Evolutionary conservation across 768 basidiomycete species (phyloP).

Genomic region (Dentipellis sp.): DNA sequence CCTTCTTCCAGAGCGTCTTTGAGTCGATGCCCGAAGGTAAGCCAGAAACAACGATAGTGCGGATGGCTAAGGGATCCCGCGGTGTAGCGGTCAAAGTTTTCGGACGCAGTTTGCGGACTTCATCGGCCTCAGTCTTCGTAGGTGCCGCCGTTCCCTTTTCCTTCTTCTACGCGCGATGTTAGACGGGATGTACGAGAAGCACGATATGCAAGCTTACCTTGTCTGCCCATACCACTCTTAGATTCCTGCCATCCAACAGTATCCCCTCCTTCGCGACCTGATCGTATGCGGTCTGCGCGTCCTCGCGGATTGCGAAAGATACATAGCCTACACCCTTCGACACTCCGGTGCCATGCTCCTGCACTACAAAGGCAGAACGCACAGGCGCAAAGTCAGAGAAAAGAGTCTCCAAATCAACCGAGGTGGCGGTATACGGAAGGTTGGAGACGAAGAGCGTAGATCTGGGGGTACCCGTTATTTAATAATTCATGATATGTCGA

Average conservation of each 20-base stretch:
- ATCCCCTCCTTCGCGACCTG: slow-evolving; percentile 59
- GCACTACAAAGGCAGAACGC: slow-evolving; percentile 87
- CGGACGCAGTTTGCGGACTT: slow-evolving; percentile 22
- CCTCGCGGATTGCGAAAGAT: slow-evolving; percentile 82
- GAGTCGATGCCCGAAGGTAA: slow-evolving; percentile 53
- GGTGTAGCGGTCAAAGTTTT: slow-evolving; percentile 21
- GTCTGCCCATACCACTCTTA: slow-evolving; percentile 75
- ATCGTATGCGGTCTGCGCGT: slow-evolving; percentile 69
- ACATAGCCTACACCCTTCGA: slow-evolving; percentile 98
- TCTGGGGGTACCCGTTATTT: slow-evolving; percentile 26
- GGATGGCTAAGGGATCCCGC: slow-evolving; percentile 74
- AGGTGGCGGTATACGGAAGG: slow-evolving; percentile 84
- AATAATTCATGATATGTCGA: neutral
- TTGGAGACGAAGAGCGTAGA: slow-evolving; percentile 92
- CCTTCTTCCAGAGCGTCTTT: slow-evolving; percentile 74
- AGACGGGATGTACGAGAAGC: slow-evolving; percentile 1
- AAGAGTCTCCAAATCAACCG: slow-evolving; percentile 81
- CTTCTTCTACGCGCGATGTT: slow-evolving; percentile 2
- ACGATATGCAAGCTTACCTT: slow-evolving; percentile 40
- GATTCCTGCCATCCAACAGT: slow-evolving; percentile 51
- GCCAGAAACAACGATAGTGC: slow-evolving; percentile 75
- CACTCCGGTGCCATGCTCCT: slow-evolving; percentile 58
- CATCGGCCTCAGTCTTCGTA: neutral
- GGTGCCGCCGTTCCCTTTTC: neutral
- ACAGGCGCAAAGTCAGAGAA: slow-evolving; percentile 97